phyloP scores from a whole-genome alignment of 768 basidiomycete genomes.

The Naematelia encephala region DNA sequence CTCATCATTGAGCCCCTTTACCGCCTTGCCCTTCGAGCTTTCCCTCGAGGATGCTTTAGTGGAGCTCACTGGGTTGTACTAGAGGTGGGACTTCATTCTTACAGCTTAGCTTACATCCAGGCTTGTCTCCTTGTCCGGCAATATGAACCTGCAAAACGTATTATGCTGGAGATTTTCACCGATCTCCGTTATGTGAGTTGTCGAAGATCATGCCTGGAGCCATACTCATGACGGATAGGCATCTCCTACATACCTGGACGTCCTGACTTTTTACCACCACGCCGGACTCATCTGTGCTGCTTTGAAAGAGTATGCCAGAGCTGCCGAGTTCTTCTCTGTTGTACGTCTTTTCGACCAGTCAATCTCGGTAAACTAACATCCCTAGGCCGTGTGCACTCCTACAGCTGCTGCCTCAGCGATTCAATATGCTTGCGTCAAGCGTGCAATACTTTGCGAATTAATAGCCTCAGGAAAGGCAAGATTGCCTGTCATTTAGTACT shows the following conservation, averaged over 20 bases:
- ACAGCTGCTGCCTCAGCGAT: constrained; percentile 36
- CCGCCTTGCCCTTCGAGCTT: constrained; percentile 6
- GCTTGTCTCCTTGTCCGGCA: constrained; percentile 15
- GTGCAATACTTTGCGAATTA: constrained; percentile 40
- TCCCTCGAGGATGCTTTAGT: constrained; percentile 11
- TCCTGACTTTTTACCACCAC: constrained; percentile 43
- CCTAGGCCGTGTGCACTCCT: constrained; percentile 34
- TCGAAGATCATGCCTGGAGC: not conserved
- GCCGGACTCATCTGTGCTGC: constrained; percentile 37
- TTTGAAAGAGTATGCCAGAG: constrained; percentile 16
- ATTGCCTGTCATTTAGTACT: not conserved
- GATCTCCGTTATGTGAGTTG: constrained; percentile 26
- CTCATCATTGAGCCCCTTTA: constrained; percentile 14
- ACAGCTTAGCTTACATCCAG: constrained; percentile 11
- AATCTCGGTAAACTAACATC: too few species aligned
- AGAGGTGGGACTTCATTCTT: constrained; percentile 23
- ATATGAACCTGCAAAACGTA: constrained; percentile 10
- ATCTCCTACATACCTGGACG: constrained; percentile 32
- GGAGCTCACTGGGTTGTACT: constrained; percentile 31
- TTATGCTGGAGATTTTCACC: constrained; percentile 18
- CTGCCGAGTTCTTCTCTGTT: constrained; percentile 23
- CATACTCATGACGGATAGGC: constrained; percentile 9
- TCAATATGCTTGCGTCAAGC: constrained; percentile 34
- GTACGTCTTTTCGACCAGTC: constrained; percentile 14
- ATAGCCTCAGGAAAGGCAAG: constrained; percentile 39